phyloP scores from a whole-genome alignment of 2,329 filamentous ascomycete genomes.

The Sporothrix protearum region DNA sequence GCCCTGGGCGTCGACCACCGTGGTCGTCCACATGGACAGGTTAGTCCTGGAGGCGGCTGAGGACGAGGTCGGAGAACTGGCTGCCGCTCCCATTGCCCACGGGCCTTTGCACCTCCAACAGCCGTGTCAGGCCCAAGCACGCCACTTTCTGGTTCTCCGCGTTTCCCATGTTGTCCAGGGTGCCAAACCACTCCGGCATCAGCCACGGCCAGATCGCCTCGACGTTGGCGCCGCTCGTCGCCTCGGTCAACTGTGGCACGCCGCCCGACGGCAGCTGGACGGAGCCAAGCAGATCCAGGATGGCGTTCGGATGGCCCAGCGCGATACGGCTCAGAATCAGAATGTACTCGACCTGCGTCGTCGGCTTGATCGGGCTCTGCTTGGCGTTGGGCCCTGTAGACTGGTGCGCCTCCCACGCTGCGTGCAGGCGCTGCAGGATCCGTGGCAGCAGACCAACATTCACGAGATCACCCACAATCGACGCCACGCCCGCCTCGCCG shows the following conservation, averaged over 20 bases:
- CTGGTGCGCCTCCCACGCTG: constrained; percentile 70
- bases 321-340: constrained; percentile 75
- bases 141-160: constrained; percentile 66
- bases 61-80: constrained; percentile 54
- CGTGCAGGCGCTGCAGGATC: constrained; percentile 63
- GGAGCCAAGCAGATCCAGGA: constrained; percentile 54
- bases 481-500: constrained; percentile 55
- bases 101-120: constrained; percentile 55
- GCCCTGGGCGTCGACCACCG: constrained; percentile 62
- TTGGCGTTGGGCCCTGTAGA: constrained; percentile 72
- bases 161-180: constrained; percentile 65
- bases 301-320: constrained; percentile 65
- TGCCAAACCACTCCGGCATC: constrained; percentile 61
- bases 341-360: constrained; percentile 82
- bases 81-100: constrained; percentile 41
- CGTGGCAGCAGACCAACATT: constrained; percentile 59
- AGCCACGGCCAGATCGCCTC: constrained; percentile 57
- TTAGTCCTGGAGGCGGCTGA: constrained; percentile 68
- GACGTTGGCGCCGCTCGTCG: constrained; percentile 17
- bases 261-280: background rate
- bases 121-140: constrained; percentile 66
- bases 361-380: constrained; percentile 62
- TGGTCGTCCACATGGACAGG: constrained; percentile 70
- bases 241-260: constrained; percentile 35
- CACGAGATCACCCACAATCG: constrained; percentile 64